Evolutionary conservation across 345 rosid genomes (phyloP).

Genomic region (Salix purpurea): DNA sequence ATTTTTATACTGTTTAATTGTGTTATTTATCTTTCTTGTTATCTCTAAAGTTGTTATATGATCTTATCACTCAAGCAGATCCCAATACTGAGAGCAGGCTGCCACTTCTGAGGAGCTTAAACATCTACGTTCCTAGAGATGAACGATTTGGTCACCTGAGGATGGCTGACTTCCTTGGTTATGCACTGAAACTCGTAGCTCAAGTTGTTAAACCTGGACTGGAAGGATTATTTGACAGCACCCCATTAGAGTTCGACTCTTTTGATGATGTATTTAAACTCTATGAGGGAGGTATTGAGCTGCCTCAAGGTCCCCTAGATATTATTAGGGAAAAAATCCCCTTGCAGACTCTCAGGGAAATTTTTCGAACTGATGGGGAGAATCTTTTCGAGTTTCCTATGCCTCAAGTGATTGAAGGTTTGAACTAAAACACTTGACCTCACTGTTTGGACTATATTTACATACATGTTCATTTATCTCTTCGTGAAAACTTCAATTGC

Average conservation of each 20-base stretch:
- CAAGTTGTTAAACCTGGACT: conserved; percentile 33
- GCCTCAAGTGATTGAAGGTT: conserved; percentile 42
- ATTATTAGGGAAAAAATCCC: conserved; percentile 23
- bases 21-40: neutral
- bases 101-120: conserved; percentile 28
- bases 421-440: neutral
- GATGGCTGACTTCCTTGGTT: conserved; percentile 38
- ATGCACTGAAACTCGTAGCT: conserved; percentile 29
- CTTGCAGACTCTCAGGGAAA: conserved; percentile 30
- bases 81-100: conserved; percentile 35
- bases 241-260: conserved; percentile 37
- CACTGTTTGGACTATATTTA: neutral
- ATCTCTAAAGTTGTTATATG: neutral
- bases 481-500: neutral
- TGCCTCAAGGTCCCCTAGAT: conserved; percentile 16
- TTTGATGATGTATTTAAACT: conserved; percentile 34
- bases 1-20: neutral
- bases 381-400: conserved; percentile 27
- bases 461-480: neutral
- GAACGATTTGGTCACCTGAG: conserved; percentile 40
- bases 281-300: conserved; percentile 36
- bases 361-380: conserved; percentile 34
- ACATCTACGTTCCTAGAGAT: conserved; percentile 39
- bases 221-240: conserved; percentile 20
- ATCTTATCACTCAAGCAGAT: conserved; percentile 20